phyloP scores from a whole-genome alignment of 164 flowering plant genomes.

The Annona cherimola region DNA sequence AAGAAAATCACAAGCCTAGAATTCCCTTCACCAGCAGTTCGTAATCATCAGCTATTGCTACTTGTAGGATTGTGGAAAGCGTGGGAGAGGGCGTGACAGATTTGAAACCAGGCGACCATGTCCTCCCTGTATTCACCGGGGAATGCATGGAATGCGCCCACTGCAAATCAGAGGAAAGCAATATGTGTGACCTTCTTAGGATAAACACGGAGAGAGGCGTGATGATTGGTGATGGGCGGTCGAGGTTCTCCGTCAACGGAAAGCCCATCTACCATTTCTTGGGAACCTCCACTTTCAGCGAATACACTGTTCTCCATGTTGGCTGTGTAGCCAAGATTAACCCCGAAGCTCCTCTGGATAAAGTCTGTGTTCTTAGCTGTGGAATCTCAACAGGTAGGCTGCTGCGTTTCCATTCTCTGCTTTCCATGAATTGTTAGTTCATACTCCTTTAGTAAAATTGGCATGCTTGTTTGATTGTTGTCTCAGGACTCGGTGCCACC shows the following conservation, averaged over 20 bases:
- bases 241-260: slow-evolving; percentile 57
- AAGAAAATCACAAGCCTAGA: background rate
- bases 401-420: background rate
- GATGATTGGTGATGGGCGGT: slow-evolving; percentile 50
- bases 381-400: slow-evolving; percentile 46
- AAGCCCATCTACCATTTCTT: slow-evolving; percentile 62
- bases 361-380: slow-evolving; percentile 69
- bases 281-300: slow-evolving; percentile 82
- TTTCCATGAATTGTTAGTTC: no score
- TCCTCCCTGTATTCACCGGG: slow-evolving; percentile 62
- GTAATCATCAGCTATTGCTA: background rate
- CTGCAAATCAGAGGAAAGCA: slow-evolving; percentile 64
- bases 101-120: slow-evolving; percentile 56
- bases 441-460: background rate
- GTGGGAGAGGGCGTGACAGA: slow-evolving; percentile 66
- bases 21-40: background rate
- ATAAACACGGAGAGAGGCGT: slow-evolving; percentile 60
- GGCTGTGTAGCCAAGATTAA: slow-evolving; percentile 77
- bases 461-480: background rate
- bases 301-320: slow-evolving; percentile 72
- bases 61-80: slow-evolving; percentile 52
- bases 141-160: slow-evolving; percentile 56
- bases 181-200: slow-evolving; percentile 65
- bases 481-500: slow-evolving; percentile 68
- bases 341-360: slow-evolving; percentile 72